Base-by-base conservation (phyloP, 805 yeast genomes). In the Kuraishia cidri region DNA sequence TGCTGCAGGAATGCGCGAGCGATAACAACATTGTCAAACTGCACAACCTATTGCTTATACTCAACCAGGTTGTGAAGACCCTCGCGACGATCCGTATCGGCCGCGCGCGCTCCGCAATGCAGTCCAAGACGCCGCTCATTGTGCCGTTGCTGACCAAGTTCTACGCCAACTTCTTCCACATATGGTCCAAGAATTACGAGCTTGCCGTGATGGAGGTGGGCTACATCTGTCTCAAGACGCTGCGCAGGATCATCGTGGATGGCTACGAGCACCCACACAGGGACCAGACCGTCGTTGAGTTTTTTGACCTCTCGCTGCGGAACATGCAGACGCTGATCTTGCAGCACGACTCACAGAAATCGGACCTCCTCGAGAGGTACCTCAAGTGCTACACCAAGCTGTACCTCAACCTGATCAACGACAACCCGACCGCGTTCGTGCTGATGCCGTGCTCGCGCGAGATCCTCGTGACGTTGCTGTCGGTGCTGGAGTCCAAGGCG, bases 81-180 rank as follows among this genome's bases (percentile, higher is more conserved):
- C 55, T 90, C 17, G 68, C 88, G 1, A 60, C 79, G 35, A 87
- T 88, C 1, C 65, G 88, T 43, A 83, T 90, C 23, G 97, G 97
- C 5, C 70, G 85, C 39, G 75, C 90, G 3, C 70, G 83, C 44
- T 77, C 78, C 15, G 84, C 86, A 1, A 66, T 87, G 71, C 92
- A 81, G 49, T 61, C 72, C 31, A 76, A 81, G 38, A 70, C 83
- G 0, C 84, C 85, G 0, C 53, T 72, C 3, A 55, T 88, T 2
- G 64, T 79, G 7, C 75, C 80, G 0, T 58, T 72, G 2, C 51
- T 86, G 24, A 68, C 77, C 16, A 69, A 73, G 36, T 57, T 78
- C 32, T 87, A 87, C 51, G 44, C 65, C 14, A 49, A 60, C 13
- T 72, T 72, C 36, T 82, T 81, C 46, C 71, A 72, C 30, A 62